These are phyloP conservation scores for Agaricus blazei DNA, from an alignment of 768 basidiomycete genomes.

Conservation along the genomic window DNA sequence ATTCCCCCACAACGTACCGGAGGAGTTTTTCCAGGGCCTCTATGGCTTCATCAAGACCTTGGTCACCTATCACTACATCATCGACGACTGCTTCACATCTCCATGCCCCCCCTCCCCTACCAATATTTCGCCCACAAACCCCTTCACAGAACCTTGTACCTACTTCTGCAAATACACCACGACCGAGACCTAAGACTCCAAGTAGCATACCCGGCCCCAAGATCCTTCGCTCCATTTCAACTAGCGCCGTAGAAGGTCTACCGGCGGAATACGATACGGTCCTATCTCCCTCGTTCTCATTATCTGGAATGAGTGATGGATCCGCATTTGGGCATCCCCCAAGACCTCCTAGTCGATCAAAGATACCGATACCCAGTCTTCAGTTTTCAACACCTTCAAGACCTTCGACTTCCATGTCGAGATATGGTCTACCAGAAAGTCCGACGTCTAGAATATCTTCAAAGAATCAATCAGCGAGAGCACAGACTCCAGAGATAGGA, in stretches of 20 bases:
- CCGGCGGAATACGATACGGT: slow-evolving; percentile 20
- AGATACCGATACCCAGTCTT: slow-evolving; percentile 75
- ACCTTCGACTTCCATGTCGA: slow-evolving; percentile 31
- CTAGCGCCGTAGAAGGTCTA: slow-evolving; percentile 35
- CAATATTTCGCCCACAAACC: slow-evolving; percentile 47
- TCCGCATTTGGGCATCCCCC: slow-evolving; percentile 45
- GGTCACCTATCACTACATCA: slow-evolving; percentile 73
- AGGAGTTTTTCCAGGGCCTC: slow-evolving; percentile 71
- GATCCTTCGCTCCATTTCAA: slow-evolving; percentile 43
- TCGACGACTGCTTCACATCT: slow-evolving; percentile 60
- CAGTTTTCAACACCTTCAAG: slow-evolving; percentile 67
- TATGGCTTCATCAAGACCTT: slow-evolving; percentile 73
- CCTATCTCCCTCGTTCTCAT: slow-evolving; percentile 56
- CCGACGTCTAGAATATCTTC: slow-evolving; percentile 12
- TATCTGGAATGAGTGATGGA: slow-evolving; percentile 40
- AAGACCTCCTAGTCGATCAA: slow-evolving; percentile 77
- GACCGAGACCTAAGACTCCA: slow-evolving; percentile 74
- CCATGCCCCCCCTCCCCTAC: slow-evolving; percentile 14
- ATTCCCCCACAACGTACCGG: slow-evolving; percentile 45
- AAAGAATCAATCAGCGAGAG: slow-evolving; percentile 14
- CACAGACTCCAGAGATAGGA: slow-evolving; percentile 63
- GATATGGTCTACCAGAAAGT: slow-evolving; percentile 11
- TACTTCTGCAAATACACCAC: slow-evolving; percentile 39
- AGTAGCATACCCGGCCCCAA: slow-evolving; percentile 72
- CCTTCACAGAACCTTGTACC: slow-evolving; percentile 37